phyloP scores from a whole-genome alignment of 441 rosid genomes.

The Euphorbia celastroides region DNA sequence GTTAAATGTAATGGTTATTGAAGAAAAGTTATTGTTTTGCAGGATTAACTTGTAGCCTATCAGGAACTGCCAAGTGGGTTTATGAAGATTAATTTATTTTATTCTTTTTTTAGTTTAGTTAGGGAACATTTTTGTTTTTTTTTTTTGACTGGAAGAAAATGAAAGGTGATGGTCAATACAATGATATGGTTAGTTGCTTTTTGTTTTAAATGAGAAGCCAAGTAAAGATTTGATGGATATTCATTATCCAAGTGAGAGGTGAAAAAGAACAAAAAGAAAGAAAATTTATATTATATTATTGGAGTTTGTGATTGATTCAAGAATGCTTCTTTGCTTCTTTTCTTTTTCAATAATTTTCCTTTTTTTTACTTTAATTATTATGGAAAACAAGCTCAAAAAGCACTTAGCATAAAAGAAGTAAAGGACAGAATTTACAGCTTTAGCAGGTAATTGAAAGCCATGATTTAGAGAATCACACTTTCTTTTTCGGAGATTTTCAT shows the following conservation, averaged over 20 bases:
- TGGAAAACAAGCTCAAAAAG: slow-evolving; percentile 22
- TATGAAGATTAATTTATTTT: slow-evolving; percentile 34
- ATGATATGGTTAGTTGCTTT: slow-evolving; percentile 29
- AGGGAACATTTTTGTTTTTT: slow-evolving; percentile 25
- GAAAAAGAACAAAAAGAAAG: slow-evolving; percentile 14
- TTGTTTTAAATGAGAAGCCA: slow-evolving; percentile 25
- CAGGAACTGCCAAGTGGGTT: slow-evolving; percentile 44
- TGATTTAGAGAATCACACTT: slow-evolving; percentile 16
- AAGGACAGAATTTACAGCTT: slow-evolving; percentile 25
- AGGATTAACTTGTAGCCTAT: slow-evolving; percentile 30
- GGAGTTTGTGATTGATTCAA: slow-evolving; percentile 25
- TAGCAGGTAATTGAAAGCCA: slow-evolving; percentile 30
- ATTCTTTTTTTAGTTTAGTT: slow-evolving; percentile 46
- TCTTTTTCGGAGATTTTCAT: slow-evolving; percentile 8
- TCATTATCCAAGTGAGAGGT: slow-evolving; percentile 25
- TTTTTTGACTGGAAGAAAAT: slow-evolving; percentile 26
- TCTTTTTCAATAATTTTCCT: too few species aligned
- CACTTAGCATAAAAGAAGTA: slow-evolving; percentile 30
- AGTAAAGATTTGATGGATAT: slow-evolving; percentile 22
- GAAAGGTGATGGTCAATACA: slow-evolving; percentile 31
- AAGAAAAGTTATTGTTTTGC: slow-evolving; percentile 19
- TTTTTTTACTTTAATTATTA: slow-evolving; percentile 6
- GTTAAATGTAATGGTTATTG: slow-evolving; percentile 10
- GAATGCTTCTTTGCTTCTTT: slow-evolving; percentile 17
- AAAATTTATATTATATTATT: slow-evolving; percentile 18